These are phyloP conservation scores for Ganoderma meredithae DNA, from an alignment of 1,284 basidiomycete species.

Conservation along the genomic window DNA sequence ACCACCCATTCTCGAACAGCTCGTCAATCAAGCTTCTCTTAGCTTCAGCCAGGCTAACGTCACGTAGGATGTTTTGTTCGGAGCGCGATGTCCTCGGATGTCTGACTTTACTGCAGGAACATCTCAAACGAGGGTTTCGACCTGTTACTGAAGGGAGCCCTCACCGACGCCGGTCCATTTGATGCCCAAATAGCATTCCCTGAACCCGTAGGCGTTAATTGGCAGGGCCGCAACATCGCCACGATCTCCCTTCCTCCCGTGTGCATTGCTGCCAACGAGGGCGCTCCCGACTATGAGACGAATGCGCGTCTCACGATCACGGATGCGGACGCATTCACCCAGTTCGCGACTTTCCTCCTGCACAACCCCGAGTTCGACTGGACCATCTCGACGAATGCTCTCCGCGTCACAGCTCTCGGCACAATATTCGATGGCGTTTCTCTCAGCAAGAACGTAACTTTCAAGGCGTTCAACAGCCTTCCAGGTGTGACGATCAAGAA, in stretches of 20 bases:
- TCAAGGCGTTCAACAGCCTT: constrained; percentile 77
- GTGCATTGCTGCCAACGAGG: constrained; percentile 73
- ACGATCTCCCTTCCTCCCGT: constrained; percentile 65
- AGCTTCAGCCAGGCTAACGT: constrained; percentile 69
- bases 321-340: constrained; percentile 60
- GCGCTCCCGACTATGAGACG: constrained; percentile 69
- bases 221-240: constrained; percentile 73
- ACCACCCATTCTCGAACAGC: constrained; percentile 70
- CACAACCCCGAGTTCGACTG: constrained; percentile 75
- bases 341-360: constrained; percentile 71
- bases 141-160: constrained; percentile 61
- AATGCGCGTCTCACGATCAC: constrained; percentile 63
- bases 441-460: constrained; percentile 67
- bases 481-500: constrained; percentile 75
- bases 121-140: constrained; percentile 68
- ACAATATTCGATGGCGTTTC: constrained; percentile 75
- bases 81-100: constrained; percentile 22
- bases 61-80: constrained; percentile 49
- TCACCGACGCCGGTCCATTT: constrained; percentile 68
- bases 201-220: constrained; percentile 67
- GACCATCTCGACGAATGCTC: constrained; percentile 70
- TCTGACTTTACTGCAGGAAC: constrained; percentile 45
- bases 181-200: constrained; percentile 70
- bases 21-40: constrained; percentile 67
- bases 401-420: constrained; percentile 71